A percentile compares a stretch with the other conserved stretches of the same genome.
These are phyloP conservation scores for Candida patagonica DNA, from an alignment of 805 yeast genomes.

Conservation along the genomic window DNA sequence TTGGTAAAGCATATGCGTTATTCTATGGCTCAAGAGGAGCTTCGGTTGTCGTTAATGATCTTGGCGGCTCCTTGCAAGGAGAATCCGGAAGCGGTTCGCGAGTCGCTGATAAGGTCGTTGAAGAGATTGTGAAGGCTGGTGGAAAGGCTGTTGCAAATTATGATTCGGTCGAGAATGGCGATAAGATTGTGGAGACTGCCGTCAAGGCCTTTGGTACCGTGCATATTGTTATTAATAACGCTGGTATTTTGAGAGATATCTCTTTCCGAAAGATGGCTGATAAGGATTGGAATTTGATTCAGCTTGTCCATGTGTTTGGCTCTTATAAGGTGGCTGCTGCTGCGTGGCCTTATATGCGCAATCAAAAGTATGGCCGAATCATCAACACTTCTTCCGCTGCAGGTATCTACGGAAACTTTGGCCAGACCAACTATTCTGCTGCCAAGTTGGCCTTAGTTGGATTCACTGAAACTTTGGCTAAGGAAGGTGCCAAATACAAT, in stretches of 20 bases:
- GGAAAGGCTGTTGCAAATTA: conserved; percentile 91
- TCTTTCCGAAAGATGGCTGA: conserved; percentile 80
- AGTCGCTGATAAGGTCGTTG: conserved; percentile 85
- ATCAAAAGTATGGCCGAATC: conserved; percentile 82
- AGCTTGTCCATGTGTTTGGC: conserved; percentile 85
- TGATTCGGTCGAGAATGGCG: conserved; percentile 83
- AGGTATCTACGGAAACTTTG: conserved; percentile 93
- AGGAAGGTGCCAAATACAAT: conserved; percentile 82
- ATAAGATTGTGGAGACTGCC: conserved; percentile 76
- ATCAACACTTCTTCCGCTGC: conserved; percentile 96
- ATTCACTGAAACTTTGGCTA: conserved; percentile 86
- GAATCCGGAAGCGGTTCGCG: conserved; percentile 39
- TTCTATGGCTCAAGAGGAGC: conserved; percentile 89
- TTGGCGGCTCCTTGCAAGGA: conserved; percentile 78
- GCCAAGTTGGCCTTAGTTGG: conserved; percentile 89
- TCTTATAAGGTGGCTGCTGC: conserved; percentile 77
- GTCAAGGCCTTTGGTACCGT: conserved; percentile 80
- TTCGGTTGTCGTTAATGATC: conserved; percentile 87
- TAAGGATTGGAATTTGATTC: conserved; percentile 66
- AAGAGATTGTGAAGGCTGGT: conserved; percentile 66
- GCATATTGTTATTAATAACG: conserved; percentile 84
- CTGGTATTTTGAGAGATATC: conserved; percentile 87
- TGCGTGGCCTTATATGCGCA: conserved; percentile 84
- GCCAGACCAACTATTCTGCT: conserved; percentile 91
- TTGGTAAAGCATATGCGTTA: conserved; percentile 81